phyloP scores from a whole-genome alignment of 2,329 filamentous ascomycete species.

The Pezicula radicicola region DNA sequence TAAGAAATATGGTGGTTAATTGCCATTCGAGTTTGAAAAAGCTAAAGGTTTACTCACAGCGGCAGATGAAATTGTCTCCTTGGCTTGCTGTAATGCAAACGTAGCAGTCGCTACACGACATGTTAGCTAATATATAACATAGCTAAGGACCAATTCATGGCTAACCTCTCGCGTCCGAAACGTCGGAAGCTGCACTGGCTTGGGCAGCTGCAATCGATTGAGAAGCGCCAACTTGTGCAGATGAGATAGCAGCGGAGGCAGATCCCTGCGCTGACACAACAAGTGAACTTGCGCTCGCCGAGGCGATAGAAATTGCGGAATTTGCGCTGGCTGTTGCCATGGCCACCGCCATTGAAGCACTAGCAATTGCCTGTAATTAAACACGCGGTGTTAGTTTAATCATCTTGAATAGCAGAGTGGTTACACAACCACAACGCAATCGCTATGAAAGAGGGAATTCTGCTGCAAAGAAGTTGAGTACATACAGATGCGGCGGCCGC shows the following conservation, averaged over 20 bases:
- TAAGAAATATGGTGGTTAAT: not conserved
- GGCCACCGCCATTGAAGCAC: not conserved
- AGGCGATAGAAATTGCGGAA: not conserved
- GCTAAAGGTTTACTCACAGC: slow-evolving; percentile 8
- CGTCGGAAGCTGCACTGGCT: slow-evolving; percentile 17
- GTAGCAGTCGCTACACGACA: not conserved
- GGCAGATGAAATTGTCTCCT: not conserved
- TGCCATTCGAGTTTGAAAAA: not conserved
- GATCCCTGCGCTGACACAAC: not conserved
- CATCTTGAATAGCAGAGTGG: too few species aligned
- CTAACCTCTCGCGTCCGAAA: slow-evolving; percentile 17
- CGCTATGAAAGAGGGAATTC: too few species aligned
- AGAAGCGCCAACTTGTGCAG: slow-evolving; percentile 10
- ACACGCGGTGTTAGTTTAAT: too few species aligned
- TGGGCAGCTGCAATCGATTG: slow-evolving; percentile 22
- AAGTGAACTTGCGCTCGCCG: not conserved
- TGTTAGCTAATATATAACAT: not conserved
- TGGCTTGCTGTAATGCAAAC: not conserved
- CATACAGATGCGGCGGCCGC: not conserved
- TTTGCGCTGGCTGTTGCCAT: not conserved
- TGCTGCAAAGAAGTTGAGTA: too few species aligned
- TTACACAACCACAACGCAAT: too few species aligned
- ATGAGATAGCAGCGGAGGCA: slow-evolving; percentile 4
- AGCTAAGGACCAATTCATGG: too few species aligned
- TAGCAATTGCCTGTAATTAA: not conserved